These are phyloP conservation scores for Vitis hybrid DNA, from an alignment of 177 flowering plant species.

Conservation along the genomic window DNA sequence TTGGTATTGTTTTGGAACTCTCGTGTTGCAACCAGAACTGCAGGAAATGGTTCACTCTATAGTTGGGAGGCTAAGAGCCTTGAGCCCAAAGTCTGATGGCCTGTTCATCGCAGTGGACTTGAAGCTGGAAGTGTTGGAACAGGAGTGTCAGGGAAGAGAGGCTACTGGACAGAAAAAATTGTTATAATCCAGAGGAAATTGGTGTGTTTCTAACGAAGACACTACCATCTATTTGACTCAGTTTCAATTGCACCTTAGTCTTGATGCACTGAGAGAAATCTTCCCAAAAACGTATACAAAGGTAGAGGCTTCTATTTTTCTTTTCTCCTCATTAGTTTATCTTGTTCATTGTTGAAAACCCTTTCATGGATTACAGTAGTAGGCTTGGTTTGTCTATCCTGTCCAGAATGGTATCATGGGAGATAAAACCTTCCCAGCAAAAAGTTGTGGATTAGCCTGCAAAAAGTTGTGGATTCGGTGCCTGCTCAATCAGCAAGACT, in stretches of 20 bases:
- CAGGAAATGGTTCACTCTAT: constrained; percentile 77
- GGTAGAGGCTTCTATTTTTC: constrained; percentile 31
- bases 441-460: no score
- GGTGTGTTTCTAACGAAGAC: constrained; percentile 64
- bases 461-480: no score
- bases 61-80: constrained; percentile 65
- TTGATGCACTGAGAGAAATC: constrained; percentile 57
- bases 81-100: constrained; percentile 68
- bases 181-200: constrained; percentile 66
- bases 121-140: constrained; percentile 62
- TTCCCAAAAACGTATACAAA: constrained; percentile 85
- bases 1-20: constrained; percentile 76
- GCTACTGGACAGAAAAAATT: constrained; percentile 62
- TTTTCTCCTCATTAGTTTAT: no score
- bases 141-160: constrained; percentile 38
- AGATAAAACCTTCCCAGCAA: no score
- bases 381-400: no score
- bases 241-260: constrained; percentile 68
- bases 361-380: not conserved
- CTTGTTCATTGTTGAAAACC: not conserved
- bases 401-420: no score
- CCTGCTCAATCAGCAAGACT: no score
- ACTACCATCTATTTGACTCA: constrained; percentile 80
- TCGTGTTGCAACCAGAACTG: constrained; percentile 70
- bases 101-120: constrained; percentile 82